Percentiles rank a stretch among this genome's conserved stretches.
Evolutionary conservation across 2,329 filamentous ascomycete genomes (phyloP).

Genomic region (Plenodomus biglobosus): DNA sequence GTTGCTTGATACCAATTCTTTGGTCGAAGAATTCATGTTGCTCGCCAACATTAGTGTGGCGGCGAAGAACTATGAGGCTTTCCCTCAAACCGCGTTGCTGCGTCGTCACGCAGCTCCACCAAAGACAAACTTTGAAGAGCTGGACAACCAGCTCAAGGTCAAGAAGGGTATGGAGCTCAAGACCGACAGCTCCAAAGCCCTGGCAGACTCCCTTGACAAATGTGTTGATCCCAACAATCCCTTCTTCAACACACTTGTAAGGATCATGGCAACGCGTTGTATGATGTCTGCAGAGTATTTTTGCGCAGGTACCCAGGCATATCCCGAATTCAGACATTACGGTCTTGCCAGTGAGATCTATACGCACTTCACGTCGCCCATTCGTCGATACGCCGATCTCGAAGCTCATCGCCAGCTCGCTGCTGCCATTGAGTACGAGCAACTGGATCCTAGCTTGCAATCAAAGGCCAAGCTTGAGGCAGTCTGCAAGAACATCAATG

Average conservation of each 20-base stretch:
- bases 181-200: slow-evolving; percentile 84
- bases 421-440: slow-evolving; percentile 90
- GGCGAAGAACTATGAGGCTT: slow-evolving; percentile 83
- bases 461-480: slow-evolving; percentile 83
- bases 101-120: slow-evolving; percentile 90
- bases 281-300: slow-evolving; percentile 99
- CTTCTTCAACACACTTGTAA: slow-evolving; percentile 97
- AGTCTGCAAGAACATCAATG: slow-evolving; percentile 98
- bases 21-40: slow-evolving; percentile 99
- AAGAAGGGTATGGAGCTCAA: slow-evolving; percentile 80
- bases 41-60: slow-evolving; percentile 96
- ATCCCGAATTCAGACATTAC: slow-evolving; percentile 95
- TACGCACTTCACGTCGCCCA: slow-evolving; percentile 97
- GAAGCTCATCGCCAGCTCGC: slow-evolving; percentile 92
- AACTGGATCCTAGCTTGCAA: slow-evolving; percentile 77
- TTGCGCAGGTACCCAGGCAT: slow-evolving; percentile 87
- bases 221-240: slow-evolving; percentile 80
- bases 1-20: slow-evolving; percentile 90
- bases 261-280: slow-evolving; percentile 96
- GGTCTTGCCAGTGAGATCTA: slow-evolving; percentile 96
- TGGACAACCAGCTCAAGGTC: slow-evolving; percentile 84
- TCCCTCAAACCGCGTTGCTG: slow-evolving; percentile 92
- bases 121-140: slow-evolving; percentile 94
- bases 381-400: slow-evolving; percentile 95
- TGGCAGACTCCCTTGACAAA: slow-evolving; percentile 86